Evolutionary conservation across 148 eudicot genomes (phyloP).

Genomic region (Cornus suecica): DNA sequence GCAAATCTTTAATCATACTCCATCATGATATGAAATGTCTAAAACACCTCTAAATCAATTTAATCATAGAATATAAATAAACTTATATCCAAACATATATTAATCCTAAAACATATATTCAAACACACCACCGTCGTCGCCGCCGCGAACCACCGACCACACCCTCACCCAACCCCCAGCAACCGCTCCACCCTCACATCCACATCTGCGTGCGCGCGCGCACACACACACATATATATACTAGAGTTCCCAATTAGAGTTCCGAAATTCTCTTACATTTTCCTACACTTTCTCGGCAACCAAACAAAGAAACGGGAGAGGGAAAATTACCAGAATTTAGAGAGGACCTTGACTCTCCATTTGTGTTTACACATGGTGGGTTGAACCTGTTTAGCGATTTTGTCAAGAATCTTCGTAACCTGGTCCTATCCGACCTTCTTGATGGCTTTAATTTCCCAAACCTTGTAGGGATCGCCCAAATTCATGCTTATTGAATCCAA

Average conservation of each 20-base stretch:
- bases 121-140: too few relatives aligned
- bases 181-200: too few relatives aligned
- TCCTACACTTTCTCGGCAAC: conserved; percentile 3
- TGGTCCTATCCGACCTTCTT: conserved; percentile 63
- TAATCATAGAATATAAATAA: too few relatives aligned
- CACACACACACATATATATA: too few relatives aligned
- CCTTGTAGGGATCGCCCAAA: conserved; percentile 68
- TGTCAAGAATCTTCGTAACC: conserved; percentile 61
- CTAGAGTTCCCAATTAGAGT: neutral
- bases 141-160: too few relatives aligned
- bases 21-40: too few relatives aligned
- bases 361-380: conserved; percentile 87
- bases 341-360: conserved; percentile 89
- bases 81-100: too few relatives aligned
- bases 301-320: neutral
- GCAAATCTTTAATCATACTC: too few relatives aligned
- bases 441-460: conserved; percentile 85
- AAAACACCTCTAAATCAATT: too few relatives aligned
- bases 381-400: conserved; percentile 80
- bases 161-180: too few relatives aligned
- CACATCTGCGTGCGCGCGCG: too few relatives aligned
- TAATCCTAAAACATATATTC: too few relatives aligned
- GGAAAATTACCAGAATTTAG: conserved; percentile 63
- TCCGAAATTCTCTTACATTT: neutral
- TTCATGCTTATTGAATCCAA: conserved; percentile 30